Base-by-base conservation (phyloP, 2,329 filamentous ascomycete species). In the Onygenales sp. region DNA sequence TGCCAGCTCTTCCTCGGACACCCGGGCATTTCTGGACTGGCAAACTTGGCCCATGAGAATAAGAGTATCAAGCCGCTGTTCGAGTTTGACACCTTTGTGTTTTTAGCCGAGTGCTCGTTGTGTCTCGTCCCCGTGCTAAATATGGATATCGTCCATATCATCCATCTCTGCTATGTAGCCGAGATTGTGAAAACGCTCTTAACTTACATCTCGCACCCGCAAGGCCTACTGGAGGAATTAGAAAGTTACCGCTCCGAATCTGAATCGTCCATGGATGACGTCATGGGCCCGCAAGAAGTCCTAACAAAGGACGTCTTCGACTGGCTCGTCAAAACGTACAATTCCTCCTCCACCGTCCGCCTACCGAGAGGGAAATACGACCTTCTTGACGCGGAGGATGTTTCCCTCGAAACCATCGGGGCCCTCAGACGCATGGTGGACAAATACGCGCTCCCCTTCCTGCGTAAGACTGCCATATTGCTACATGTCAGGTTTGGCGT, bases 401-500 rank as follows among this genome's bases (percentile, higher is more conserved):
- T 52, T 13, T 44, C 56, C 1, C 42, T 42, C 10, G 31, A 55
- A 32, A 46, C 71, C 7, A 60, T 68, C 49, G 67, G 51, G n/a
- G 36, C 64, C 1, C 55, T 72, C 33, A 61, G 65, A 13, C 65
- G 64, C 38, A 61, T 75, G 3, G 78, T 89, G 27, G 82, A 84
- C 57, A 90, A 86, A 63, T 98, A 97, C 64, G 89, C 90, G 3
- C 77, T 96, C n/a, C 78, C 83, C 0, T 98, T 96, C 73, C 75
- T 98, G 41, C 86, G 93, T 55, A 98, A 98, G 72, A 79, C 80
- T 7, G 79, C 84, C 44, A 81, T 98, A 47, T 81, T 97, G 39
- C 81, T 97, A 58, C 85, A 97, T 66, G 85, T 94, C 56, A 86
- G 89, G 61, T 90, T 88, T 64, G 92, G 92, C 14, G 83, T 97